Percentiles rank a stretch among this genome's conserved stretches.
These are phyloP conservation scores for Fusarium cicatricum DNA, from an alignment of 2,329 filamentous ascomycete genomes.

Conservation along the genomic window DNA sequence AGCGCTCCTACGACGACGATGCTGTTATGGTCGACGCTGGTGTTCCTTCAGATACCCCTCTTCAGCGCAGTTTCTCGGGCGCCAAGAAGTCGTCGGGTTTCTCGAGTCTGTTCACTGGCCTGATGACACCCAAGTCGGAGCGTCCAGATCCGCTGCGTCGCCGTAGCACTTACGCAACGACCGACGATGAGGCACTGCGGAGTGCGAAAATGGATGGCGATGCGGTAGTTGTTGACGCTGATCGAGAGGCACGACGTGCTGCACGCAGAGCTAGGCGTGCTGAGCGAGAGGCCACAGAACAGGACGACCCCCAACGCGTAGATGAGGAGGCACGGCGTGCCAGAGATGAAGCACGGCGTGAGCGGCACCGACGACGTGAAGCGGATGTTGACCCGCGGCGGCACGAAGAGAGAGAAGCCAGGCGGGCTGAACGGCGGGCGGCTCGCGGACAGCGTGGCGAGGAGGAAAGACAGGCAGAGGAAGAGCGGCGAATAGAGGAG, in stretches of 20 bases:
- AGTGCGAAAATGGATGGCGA: conserved; percentile 61
- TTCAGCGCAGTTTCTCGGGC: conserved; percentile 47
- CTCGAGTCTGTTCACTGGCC: conserved; percentile 68
- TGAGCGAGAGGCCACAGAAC: conserved; percentile 50
- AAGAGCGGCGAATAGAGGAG: conserved; percentile 61
- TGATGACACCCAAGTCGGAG: conserved; percentile 59
- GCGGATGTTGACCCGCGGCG: conserved; percentile 59
- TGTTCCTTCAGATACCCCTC: conserved; percentile 44
- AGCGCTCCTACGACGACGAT: conserved; percentile 51
- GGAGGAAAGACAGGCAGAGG: conserved; percentile 59
- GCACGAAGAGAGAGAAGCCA: conserved; percentile 56
- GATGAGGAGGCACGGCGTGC: conserved; percentile 65
- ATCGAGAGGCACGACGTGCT: conserved; percentile 68
- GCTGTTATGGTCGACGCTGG: conserved; percentile 49
- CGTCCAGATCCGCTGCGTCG: conserved; percentile 51
- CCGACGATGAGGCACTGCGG: conserved; percentile 57
- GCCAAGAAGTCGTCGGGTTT: conserved; percentile 62
- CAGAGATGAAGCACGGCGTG: conserved; percentile 65
- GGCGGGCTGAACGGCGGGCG: conserved; percentile 50
- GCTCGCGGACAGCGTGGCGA: background rate
- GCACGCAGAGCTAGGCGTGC: conserved; percentile 68
- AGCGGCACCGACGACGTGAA: conserved; percentile 60
- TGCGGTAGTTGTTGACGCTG: conserved; percentile 59
- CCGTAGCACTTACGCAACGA: conserved; percentile 58
- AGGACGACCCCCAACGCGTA: conserved; percentile 62